Evolutionary conservation across 768 basidiomycete genomes (phyloP).

Genomic region (Boletus tomentosulus): DNA sequence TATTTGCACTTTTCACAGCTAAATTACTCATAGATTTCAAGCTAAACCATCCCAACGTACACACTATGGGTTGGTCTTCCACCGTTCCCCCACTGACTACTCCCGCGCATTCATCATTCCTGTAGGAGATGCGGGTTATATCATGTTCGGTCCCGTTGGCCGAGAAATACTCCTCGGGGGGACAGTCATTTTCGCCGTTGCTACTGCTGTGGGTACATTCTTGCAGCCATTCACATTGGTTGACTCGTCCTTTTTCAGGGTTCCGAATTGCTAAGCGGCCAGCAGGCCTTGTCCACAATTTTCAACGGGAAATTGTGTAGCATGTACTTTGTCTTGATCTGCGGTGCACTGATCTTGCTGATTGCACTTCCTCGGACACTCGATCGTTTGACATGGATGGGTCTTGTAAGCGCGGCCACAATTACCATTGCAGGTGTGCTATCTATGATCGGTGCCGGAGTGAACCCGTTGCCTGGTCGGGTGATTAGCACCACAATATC

Average conservation of each 20-base stretch:
- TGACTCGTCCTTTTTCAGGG: neutral
- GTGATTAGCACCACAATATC: conserved; percentile 33
- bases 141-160: too few species aligned
- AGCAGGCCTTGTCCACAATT: neutral
- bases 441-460: neutral
- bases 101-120: too few species aligned
- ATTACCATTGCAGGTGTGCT: neutral
- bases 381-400: neutral
- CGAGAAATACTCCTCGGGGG: too few species aligned
- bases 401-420: neutral
- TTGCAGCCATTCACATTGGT: neutral
- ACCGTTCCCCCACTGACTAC: neutral
- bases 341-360: neutral
- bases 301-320: neutral
- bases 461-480: neutral
- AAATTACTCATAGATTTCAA: too few species aligned
- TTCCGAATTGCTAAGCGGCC: neutral
- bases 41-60: neutral
- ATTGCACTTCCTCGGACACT: neutral
- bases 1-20: too few species aligned
- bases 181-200: neutral
- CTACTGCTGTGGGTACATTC: neutral
- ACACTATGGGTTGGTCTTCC: neutral
- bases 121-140: too few species aligned
- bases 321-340: neutral